Conservation (phyloP, 768 basidiomycete species). For the Podaxis sp. region DNA sequence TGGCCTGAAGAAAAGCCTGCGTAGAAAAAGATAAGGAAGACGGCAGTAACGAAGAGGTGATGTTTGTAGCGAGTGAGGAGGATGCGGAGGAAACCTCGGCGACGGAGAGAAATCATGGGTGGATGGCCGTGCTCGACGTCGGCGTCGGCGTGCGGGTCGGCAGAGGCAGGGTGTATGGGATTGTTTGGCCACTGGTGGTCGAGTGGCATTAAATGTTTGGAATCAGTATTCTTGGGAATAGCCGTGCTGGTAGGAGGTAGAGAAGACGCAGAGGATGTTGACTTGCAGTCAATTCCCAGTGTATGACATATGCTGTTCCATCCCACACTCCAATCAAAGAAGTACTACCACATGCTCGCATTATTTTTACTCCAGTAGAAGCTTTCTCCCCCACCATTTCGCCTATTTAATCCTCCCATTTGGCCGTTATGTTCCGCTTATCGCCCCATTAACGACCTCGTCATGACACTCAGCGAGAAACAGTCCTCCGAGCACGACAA, state of each 20-base stretch:
- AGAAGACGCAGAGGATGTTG: too few species aligned
- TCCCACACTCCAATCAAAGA: neutral
- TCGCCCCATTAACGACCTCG: neutral
- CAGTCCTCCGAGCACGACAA: conserved; percentile 8
- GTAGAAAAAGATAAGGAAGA: conserved; percentile 45
- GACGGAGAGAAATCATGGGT: neutral
- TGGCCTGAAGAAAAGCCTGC: conserved; percentile 42
- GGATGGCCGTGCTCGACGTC: neutral
- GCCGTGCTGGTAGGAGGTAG: neutral
- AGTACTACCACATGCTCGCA: neutral
- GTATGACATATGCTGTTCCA: neutral
- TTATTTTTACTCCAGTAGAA: neutral
- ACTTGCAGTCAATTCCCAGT: too few species aligned
- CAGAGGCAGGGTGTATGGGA: neutral
- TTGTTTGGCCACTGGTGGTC: neutral
- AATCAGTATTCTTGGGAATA: neutral
- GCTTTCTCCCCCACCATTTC: neutral
- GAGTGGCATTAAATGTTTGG: neutral
- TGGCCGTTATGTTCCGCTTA: neutral
- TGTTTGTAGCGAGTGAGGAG: conserved; percentile 18
- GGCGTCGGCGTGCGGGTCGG: neutral
- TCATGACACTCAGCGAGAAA: conserved; percentile 5
- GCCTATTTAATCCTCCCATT: neutral
- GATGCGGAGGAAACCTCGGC: neutral
- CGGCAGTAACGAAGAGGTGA: conserved; percentile 36